A percentile compares a stretch with the other conserved stretches of the same genome.
These are phyloP conservation scores for Suillus subalutaceus DNA, from an alignment of 768 basidiomycete species.

Conservation along the genomic window DNA sequence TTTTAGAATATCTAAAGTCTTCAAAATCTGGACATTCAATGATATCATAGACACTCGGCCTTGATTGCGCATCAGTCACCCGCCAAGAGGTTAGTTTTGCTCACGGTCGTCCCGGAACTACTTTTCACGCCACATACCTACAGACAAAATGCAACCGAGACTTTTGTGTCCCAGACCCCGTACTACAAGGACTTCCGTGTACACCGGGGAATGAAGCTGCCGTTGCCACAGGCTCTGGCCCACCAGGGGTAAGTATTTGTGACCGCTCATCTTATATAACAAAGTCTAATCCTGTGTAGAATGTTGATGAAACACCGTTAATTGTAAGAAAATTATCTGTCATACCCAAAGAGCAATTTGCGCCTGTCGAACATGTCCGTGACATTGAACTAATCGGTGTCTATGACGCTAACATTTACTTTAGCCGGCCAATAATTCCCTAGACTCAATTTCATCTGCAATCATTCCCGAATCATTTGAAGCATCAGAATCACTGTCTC, in stretches of 20 bases:
- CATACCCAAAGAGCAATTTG: background rate
- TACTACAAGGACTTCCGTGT: background rate
- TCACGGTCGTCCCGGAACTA: background rate
- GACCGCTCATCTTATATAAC: background rate
- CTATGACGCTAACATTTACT: background rate
- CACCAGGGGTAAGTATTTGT: background rate
- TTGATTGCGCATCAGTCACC: background rate
- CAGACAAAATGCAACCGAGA: background rate
- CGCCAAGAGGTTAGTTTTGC: constrained; percentile 2
- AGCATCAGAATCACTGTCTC: background rate
- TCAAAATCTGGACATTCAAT: background rate
- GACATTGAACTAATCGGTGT: background rate
- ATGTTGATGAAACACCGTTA: background rate
- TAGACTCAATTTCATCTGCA: background rate
- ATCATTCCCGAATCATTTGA: constrained; percentile 6
- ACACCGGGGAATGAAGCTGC: background rate
- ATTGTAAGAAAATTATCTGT: background rate
- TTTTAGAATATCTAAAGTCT: background rate
- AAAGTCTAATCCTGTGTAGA: constrained; percentile 2
- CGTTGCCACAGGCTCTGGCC: background rate
- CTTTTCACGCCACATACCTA: constrained; percentile 1
- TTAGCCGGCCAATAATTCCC: constrained; percentile 1
- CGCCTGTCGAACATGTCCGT: constrained; percentile 4
- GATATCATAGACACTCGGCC: background rate
- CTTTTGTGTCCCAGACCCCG: background rate